A percentile compares a stretch with the other conserved stretches of the same genome.
Evolutionary conservation across 2,329 filamentous ascomycete species (phyloP).

Genomic region (Ophiostoma sp.): DNA sequence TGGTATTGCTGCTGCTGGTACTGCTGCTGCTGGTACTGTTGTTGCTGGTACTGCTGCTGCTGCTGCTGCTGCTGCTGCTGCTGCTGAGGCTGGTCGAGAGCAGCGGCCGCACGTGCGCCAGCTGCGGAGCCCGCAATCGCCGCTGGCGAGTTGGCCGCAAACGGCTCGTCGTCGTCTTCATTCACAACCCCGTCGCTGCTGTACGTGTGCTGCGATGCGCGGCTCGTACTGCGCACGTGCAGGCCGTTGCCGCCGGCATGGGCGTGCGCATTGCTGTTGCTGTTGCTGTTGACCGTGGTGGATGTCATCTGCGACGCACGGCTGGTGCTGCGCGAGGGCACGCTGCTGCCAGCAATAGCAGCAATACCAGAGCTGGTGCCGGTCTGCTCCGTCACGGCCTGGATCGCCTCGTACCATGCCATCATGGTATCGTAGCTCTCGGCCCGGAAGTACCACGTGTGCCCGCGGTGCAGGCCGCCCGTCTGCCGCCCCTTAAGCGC

Average conservation of each 20-base stretch:
- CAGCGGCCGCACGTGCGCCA: no score
- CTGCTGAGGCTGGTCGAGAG: background rate
- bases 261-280: background rate
- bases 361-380: background rate
- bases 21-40: constrained; percentile 36
- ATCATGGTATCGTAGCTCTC: constrained; percentile 89
- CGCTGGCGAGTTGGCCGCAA: constrained; percentile 52
- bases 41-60: constrained; percentile 34
- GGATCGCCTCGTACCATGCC: constrained; percentile 93
- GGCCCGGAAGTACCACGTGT: constrained; percentile 66
- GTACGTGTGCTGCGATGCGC: constrained; percentile 54
- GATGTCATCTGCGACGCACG: constrained; percentile 2
- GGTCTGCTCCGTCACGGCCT: constrained; percentile 57
- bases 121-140: background rate
- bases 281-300: background rate
- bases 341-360: background rate
- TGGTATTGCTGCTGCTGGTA: constrained; percentile 37
- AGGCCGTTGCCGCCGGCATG: constrained; percentile 36
- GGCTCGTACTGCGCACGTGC: constrained; percentile 62
- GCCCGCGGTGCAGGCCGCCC: constrained; percentile 79
- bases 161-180: constrained; percentile 64
- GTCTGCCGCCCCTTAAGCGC: constrained; percentile 95
- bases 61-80: constrained; percentile 28
- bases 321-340: background rate
- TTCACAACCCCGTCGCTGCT: constrained; percentile 74